phyloP scores from a whole-genome alignment of 2,329 filamentous ascomycete species.

The Exophiala phaeomuriformis region DNA sequence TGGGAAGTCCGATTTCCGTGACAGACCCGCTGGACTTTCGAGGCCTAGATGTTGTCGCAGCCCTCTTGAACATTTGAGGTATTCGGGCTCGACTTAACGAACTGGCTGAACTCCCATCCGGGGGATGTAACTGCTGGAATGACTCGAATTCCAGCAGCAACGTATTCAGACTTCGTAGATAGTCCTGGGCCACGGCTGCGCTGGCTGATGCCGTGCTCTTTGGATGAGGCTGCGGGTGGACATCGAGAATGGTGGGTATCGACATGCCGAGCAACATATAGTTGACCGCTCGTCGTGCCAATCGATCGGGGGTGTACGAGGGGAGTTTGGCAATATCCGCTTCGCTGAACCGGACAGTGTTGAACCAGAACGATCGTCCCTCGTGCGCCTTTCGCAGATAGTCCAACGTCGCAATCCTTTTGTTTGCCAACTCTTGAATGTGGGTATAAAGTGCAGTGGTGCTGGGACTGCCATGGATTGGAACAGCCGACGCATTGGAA shows the following conservation, averaged over 20 bases:
- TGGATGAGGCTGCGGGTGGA: constrained; percentile 35
- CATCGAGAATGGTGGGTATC: constrained; percentile 79
- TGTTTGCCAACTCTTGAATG: constrained; percentile 78
- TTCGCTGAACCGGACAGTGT: constrained; percentile 86
- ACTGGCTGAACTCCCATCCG: constrained; percentile 61
- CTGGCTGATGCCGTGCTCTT: constrained; percentile 47
- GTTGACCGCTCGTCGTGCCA: constrained; percentile 84
- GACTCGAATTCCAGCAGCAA: constrained; percentile 87
- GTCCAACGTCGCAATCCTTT: constrained; percentile 88
- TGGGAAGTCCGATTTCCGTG: constrained; percentile 52
- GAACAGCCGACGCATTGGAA: background rate
- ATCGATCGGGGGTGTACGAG: constrained; percentile 75
- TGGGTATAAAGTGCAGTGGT: constrained; percentile 47
- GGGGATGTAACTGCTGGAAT: constrained; percentile 79
- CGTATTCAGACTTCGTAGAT: constrained; percentile 76
- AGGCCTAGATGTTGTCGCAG: constrained; percentile 51
- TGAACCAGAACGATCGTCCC: constrained; percentile 95
- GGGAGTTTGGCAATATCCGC: constrained; percentile 72
- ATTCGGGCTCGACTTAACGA: constrained; percentile 71
- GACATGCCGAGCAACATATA: constrained; percentile 89
- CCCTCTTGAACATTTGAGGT: constrained; percentile 72
- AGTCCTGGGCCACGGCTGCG: constrained; percentile 64
- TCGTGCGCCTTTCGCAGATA: constrained; percentile 95
- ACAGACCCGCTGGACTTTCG: constrained; percentile 38
- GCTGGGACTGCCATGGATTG: constrained; percentile 1